Evolutionary conservation across 257 asterid genomes (phyloP).

Genomic region (Cynanchum wilfordii): DNA sequence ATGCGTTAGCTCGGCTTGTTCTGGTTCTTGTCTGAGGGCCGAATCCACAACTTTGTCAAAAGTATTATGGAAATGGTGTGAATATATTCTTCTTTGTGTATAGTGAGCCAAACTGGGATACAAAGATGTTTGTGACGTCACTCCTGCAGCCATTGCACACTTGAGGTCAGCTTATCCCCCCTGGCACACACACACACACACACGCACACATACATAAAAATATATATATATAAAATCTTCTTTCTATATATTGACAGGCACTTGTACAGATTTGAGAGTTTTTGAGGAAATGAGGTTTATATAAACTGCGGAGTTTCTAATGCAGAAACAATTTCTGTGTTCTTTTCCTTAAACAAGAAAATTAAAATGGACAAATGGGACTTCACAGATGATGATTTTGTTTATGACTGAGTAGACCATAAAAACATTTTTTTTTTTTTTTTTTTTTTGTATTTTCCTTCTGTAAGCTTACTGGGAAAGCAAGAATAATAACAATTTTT

Average conservation of each 20-base stretch:
- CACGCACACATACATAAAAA: too few relatives aligned
- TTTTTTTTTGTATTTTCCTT: too few relatives aligned
- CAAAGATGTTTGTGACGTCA: conserved; percentile 50
- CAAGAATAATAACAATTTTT: too few relatives aligned
- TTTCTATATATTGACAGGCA: conserved; percentile 46
- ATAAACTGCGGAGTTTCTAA: neutral
- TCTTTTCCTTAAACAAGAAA: too few relatives aligned
- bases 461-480: too few relatives aligned
- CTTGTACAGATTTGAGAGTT: conserved; percentile 51
- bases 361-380: neutral
- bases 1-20: conserved; percentile 2
- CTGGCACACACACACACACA: too few relatives aligned
- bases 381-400: too few relatives aligned
- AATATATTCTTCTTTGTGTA: conserved; percentile 33
- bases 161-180: conserved; percentile 76
- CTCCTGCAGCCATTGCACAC: conserved; percentile 62
- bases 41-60: too few relatives aligned
- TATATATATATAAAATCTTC: too few relatives aligned
- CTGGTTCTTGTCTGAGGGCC: too few relatives aligned
- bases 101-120: conserved; percentile 55
- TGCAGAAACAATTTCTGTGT: neutral
- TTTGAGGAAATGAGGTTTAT: conserved; percentile 32
- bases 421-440: too few relatives aligned
- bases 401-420: too few relatives aligned
- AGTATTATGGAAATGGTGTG: conserved; percentile 4